Percentiles rank a stretch among this genome's conserved stretches.
Conservation (phyloP, 495 filamentous ascomycete species). For the Rostrohypoxylon terebratum region DNA sequence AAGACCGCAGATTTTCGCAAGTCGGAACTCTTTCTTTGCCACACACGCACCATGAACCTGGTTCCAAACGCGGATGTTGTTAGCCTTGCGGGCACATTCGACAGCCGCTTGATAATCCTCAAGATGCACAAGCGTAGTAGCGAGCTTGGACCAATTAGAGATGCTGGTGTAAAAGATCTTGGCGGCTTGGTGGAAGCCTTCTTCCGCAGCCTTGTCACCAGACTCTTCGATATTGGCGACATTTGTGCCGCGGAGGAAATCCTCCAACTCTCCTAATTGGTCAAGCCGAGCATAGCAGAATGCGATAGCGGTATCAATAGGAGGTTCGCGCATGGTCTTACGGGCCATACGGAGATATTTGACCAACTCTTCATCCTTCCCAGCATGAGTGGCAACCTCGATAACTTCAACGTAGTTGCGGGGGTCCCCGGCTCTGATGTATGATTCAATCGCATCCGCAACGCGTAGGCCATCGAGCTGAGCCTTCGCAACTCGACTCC, state of each 20-base stretch:
- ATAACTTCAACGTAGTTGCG: conserved; percentile 96
- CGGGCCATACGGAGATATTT: conserved; percentile 97
- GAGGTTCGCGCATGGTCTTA: conserved; percentile 93
- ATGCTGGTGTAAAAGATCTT: conserved; percentile 99
- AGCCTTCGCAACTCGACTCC: conserved; percentile 98
- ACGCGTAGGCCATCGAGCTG: conserved; percentile 97
- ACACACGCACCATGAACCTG: conserved; percentile 98
- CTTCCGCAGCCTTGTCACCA: conserved; percentile 96
- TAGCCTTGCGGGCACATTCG: conserved; percentile 98
- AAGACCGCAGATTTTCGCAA: conserved; percentile 98
- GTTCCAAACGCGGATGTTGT: conserved; percentile 99
- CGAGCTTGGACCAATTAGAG: conserved; percentile 99
- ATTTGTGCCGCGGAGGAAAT: conserved; percentile 94
- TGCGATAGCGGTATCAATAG: conserved; percentile 92
- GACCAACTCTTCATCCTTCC: conserved; percentile 97
- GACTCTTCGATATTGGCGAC: conserved; percentile 95
- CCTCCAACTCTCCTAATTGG: conserved; percentile 92
- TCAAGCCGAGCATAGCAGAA: conserved; percentile 93
- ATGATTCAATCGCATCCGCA: conserved; percentile 93
- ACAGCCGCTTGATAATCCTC: conserved; percentile 98
- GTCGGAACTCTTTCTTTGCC: conserved; percentile 97
- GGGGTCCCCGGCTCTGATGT: conserved; percentile 93
- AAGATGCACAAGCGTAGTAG: conserved; percentile 94
- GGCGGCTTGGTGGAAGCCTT: conserved; percentile 93
- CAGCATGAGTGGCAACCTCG: conserved; percentile 93